Base-by-base conservation (phyloP, 129 eudicot genomes). In the Artemisia argyi region DNA sequence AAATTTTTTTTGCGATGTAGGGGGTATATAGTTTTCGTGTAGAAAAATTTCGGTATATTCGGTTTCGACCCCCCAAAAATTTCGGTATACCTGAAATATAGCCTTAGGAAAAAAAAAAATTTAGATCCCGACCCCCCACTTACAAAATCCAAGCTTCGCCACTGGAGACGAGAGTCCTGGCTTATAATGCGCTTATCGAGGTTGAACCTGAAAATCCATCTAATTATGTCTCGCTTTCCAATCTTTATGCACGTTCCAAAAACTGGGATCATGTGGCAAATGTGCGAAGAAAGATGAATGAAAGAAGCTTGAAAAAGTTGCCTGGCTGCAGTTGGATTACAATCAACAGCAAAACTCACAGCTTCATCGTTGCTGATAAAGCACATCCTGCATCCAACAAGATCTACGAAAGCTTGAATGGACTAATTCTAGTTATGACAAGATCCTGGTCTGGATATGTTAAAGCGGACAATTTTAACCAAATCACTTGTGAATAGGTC, bases 321-420 rank as follows among this genome's bases (percentile, higher is more conserved):
- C 95, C 92, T 14, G 97, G 97, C 7, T 83, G 89, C 59, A 91
- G 97, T 80, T 91, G 95, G 91, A 84, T 91, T 65, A 81, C 64
- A 66, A 58, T 91, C 9, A 68, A 82, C 24, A 73, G 68, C 20
- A 69, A 71, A 60, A 83, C 86, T 58, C 87, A 82, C 48, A 80
- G 89, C 44, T 88, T 91, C 53, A 54, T 69, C 46, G 91, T 79
- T 76, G 79, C 81, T 66, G 95, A 85, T 76, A 85, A 76, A 55
- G 74, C 70, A 13, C 87, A 87, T 80, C 84, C 75, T 68, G 65
- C 60, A 50, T 82, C 81, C 14, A 64, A 65, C 20, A 64, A 74
- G 76, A 85, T 89, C 30, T 81, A 85, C 62, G 59, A 60, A 20
- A 76, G 74, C 74, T 80, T 89, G 61, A 75, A 81, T 79, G 85